Evolutionary conservation across 257 asterid species (phyloP).

Genomic region (Solanum sejunctum): DNA sequence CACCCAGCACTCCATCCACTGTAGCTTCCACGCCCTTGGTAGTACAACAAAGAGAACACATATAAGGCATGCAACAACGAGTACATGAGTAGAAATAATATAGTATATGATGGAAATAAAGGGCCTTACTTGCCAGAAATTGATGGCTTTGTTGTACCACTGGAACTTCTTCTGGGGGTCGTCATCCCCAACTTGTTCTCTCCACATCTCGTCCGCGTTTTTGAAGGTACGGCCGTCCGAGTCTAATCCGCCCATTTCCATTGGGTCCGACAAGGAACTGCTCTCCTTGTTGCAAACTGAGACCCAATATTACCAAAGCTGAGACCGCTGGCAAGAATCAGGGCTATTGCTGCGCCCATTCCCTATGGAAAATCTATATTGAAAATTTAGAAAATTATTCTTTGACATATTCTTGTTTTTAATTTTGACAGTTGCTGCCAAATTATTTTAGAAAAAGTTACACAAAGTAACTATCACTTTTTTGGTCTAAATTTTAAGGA

Average conservation of each 20-base stretch:
- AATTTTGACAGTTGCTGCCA: too few species aligned
- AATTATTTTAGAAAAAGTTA: too few species aligned
- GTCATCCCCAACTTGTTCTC: constrained; percentile 70
- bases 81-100: not conserved
- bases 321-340: not conserved
- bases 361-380: not conserved
- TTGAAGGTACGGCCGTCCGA: constrained; percentile 67
- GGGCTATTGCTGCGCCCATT: not conserved
- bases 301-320: not conserved
- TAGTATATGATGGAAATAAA: not conserved
- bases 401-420: too few species aligned
- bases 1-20: constrained; percentile 93
- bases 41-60: constrained; percentile 2
- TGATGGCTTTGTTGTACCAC: constrained; percentile 76
- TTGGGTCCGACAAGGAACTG: not conserved
- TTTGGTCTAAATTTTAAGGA: too few species aligned
- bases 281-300: not conserved
- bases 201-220: constrained; percentile 88
- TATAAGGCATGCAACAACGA: not conserved
- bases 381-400: not conserved
- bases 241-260: constrained; percentile 55
- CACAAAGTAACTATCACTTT: too few species aligned
- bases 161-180: constrained; percentile 38
- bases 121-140: constrained; percentile 65
- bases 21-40: constrained; percentile 90